A percentile compares a stretch with the other conserved stretches of the same genome.
Conservation (phyloP, 306 rosid species). For the Vigna angularis region DNA sequence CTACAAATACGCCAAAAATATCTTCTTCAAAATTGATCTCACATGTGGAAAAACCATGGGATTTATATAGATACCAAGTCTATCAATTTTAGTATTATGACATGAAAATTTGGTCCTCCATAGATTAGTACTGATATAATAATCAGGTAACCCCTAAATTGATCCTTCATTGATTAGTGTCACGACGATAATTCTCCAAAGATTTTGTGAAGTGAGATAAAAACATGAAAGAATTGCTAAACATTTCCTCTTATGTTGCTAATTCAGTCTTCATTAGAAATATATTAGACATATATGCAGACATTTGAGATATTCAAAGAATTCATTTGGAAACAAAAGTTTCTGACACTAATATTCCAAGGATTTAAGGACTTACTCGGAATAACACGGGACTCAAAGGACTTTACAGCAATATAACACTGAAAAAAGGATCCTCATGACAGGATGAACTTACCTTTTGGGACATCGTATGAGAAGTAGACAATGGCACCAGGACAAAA, state of each 20-base stretch:
- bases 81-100: neutral
- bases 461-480: slow-evolving; percentile 71
- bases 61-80: neutral
- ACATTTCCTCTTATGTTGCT: neutral
- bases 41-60: neutral
- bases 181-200: neutral
- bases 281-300: neutral
- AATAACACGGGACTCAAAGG: neutral
- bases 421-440: slow-evolving; percentile 11
- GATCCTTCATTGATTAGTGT: neutral
- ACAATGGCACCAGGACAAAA: slow-evolving; percentile 93
- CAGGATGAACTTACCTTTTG: slow-evolving; percentile 61
- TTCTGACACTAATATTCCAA: neutral
- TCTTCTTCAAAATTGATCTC: neutral
- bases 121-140: neutral
- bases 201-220: neutral
- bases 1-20: slow-evolving; percentile 6
- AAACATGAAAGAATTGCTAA: neutral
- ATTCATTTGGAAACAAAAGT: neutral
- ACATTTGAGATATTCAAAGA: neutral
- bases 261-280: slow-evolving; percentile 11
- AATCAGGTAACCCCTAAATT: neutral
- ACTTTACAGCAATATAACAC: slow-evolving; percentile 13
- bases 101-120: neutral
- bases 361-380: neutral